Evolutionary conservation across 2,329 filamentous ascomycete genomes (phyloP), one percentile per base, ranked within the genome.

Genomic region (Aspergillus hiratsukae): DNA sequence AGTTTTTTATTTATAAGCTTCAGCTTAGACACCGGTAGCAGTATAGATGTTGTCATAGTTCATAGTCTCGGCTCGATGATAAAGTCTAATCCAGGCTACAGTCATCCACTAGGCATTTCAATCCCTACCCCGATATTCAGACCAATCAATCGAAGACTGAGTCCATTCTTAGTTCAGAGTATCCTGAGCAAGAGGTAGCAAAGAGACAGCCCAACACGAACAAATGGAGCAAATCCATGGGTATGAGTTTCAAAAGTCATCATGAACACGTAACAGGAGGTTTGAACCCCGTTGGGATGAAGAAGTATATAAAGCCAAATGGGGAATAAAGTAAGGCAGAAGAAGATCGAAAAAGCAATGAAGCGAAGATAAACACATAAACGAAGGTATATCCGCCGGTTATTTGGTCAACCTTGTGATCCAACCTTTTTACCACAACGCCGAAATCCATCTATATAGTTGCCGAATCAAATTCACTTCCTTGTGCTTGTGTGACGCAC

Each of bases 371-470:
- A 49, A 49, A 56, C 41, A 29, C 27, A 46, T 54, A 28, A 56
- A 55, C 10, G 52, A 61, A 59, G 49, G 51, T 56, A 17, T 52
- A 51, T n/a, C 45, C 35, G 45, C 58, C 56, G 27, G 21, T 21
- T 7, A 17, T 23, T 46, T 49, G 46, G 41, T 17, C 17, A 17
- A 37, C 31, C 51, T 35, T 41, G 48, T 41, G 43, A 61, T 55
- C 59, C 52, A 59, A 45, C 58, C 49, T 65, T 49, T 66, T 46
- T 25, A 65, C 57, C 52, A 57, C 55, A 69, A 69, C 67, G 67
- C 67, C 67, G 56, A 57, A 56, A 52, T 23, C 53, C 57, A 50
- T 67, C 64, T 66, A 63, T 64, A 59, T 54, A 51, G 48, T 52
- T 40, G 48, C 55, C 25, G 17, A 48, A 49, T 29, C 25, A 10